Conservation (phyloP, 805 yeast species). For the Candida anglica region DNA sequence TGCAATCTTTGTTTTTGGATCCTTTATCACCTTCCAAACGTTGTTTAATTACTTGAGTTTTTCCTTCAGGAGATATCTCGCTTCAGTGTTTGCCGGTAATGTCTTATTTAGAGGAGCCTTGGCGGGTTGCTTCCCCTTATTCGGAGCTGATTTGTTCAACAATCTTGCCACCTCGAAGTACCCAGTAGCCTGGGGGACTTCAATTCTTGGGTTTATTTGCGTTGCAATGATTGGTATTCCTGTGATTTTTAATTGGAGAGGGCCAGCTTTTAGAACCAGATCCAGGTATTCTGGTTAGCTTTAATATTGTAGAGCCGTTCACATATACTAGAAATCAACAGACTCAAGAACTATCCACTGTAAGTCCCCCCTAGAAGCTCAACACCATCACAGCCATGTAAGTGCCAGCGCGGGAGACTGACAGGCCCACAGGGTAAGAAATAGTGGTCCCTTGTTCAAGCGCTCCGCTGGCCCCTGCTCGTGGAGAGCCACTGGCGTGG, state of each 20-base stretch:
- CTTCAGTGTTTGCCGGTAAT: constrained; percentile 60
- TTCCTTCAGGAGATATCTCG: constrained; percentile 47
- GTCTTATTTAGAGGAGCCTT: constrained; percentile 46
- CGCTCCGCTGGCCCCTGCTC: too few species aligned
- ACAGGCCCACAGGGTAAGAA: too few species aligned
- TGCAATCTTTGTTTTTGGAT: constrained; percentile 33
- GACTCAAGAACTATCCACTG: too few species aligned
- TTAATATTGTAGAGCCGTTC: too few species aligned
- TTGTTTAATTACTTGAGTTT: constrained; percentile 46
- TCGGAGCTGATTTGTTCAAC: constrained; percentile 56
- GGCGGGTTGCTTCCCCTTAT: constrained; percentile 62
- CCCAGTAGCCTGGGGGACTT: constrained; percentile 62
- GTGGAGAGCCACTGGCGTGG: too few species aligned
- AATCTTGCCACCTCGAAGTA: constrained; percentile 45
- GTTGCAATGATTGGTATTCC: constrained; percentile 46
- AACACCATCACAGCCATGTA: too few species aligned
- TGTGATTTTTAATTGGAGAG: constrained; percentile 38
- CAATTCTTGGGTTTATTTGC: constrained; percentile 41
- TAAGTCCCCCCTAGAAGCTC: too few species aligned
- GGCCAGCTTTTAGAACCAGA: constrained; percentile 42
- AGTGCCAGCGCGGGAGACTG: too few species aligned
- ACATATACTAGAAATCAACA: too few species aligned
- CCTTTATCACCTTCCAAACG: constrained; percentile 48
- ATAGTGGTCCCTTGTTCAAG: too few species aligned
- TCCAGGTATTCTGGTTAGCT: constrained; percentile 38